Evolutionary conservation across 352 stramenopile species (phyloP), one percentile per base, ranked within the genome.

Genomic region (Achlya hypogyna): DNA sequence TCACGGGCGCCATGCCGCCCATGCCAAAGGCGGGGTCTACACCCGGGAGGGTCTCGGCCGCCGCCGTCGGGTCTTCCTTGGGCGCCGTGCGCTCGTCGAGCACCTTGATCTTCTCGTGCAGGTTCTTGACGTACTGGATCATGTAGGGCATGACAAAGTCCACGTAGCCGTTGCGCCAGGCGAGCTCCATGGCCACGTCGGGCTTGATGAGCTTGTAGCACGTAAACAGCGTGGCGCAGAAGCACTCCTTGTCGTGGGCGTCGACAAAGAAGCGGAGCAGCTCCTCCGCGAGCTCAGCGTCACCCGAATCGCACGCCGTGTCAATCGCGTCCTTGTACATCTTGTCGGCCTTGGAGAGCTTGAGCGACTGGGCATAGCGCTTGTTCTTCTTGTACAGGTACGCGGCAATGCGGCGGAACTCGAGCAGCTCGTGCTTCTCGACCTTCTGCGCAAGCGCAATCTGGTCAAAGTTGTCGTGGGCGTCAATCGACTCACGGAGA

Each of bases 251-350:
- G 84, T 99, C 97, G 63, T 97, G 94, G 53, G 98, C 96, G 64
- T 97, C 96, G 43, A 98, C 97, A 76, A 99, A 99, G 88, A 98
- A 99, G 45, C 96, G 89, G 45, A 99, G 78, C 51, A 99, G 89
- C 60, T 98, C 93, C 73, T 99, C 97, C 25, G 97, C 97, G 25
- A 99, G 89, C 35, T 98, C 95, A 38, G 82, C 74, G 71, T 99
- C 95, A 40, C 91, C 84, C 58, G 96, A 99, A 74, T 98, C 93
- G 38, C 95, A 96, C 28, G 96, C 96, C 63, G 96, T 99, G 72
- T 99, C 97, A 71, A 99, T 99, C 74, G 96, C 98, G 70, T 99
- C 97, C 84, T 99, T 99, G 93, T 98, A 99, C 96, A 99, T 99
- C 72, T 98, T 98, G 84, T 99, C 97, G 38, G 93, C 93, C 91